phyloP scores from a whole-genome alignment of 257 asterid genomes.

The Coffea canephora region DNA sequence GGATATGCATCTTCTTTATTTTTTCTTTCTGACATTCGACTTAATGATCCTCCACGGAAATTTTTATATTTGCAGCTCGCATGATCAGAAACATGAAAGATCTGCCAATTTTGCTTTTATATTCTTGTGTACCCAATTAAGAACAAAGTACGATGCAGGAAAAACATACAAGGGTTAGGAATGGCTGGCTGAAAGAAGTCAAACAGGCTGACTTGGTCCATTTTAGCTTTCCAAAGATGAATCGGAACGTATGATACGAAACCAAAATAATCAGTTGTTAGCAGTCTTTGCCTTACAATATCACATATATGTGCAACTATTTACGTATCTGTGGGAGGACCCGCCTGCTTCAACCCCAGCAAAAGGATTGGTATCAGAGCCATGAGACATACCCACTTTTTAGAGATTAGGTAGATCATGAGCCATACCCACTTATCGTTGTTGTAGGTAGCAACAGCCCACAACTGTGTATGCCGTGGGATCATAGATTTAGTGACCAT shows the following conservation, averaged over 20 bases:
- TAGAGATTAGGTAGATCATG: too few species aligned
- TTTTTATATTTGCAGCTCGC: background rate
- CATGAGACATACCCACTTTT: too few species aligned
- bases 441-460: background rate
- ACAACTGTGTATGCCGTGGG: conserved; percentile 6
- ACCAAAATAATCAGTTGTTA: background rate
- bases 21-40: background rate
- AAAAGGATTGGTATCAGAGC: too few species aligned
- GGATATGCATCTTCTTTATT: background rate
- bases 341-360: too few species aligned
- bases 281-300: background rate
- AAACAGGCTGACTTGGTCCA: background rate
- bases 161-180: background rate
- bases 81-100: background rate
- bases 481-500: background rate
- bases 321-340: too few species aligned
- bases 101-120: background rate
- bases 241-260: background rate
- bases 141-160: background rate
- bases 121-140: background rate
- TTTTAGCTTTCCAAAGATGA: background rate
- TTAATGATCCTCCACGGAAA: background rate
- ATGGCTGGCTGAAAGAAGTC: background rate
- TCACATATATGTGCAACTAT: background rate
- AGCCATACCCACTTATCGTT: too few species aligned